A percentile compares a stretch with the other conserved stretches of the same genome.
These are phyloP conservation scores for Xylaria castorea DNA, from an alignment of 495 filamentous ascomycete genomes.

Conservation along the genomic window DNA sequence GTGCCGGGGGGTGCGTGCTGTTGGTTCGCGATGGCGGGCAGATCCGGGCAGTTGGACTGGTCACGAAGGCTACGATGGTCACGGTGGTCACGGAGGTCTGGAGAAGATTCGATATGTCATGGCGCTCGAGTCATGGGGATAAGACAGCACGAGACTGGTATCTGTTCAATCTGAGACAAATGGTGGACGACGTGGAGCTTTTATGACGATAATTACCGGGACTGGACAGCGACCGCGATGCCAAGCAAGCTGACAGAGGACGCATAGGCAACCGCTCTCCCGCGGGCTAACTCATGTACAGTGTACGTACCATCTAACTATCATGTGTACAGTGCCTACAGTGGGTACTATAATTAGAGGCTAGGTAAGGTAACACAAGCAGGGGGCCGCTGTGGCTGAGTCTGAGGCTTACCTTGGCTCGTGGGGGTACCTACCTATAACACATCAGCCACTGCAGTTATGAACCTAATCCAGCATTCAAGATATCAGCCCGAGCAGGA, in stretches of 20 bases:
- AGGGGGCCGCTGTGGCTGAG: neutral
- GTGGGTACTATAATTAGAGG: neutral
- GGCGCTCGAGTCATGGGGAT: constrained; percentile 16
- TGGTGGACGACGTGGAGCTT: neutral
- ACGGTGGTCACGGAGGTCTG: neutral
- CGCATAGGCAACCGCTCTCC: neutral
- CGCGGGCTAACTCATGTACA: neutral
- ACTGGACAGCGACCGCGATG: neutral
- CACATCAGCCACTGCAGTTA: too few species aligned
- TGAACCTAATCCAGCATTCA: too few species aligned
- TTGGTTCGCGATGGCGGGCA: constrained; percentile 1
- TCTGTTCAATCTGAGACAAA: constrained; percentile 2
- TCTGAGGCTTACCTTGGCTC: neutral
- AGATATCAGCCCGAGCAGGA: too few species aligned
- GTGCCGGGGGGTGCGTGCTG: neutral
- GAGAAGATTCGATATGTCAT: constrained; percentile 17
- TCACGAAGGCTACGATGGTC: neutral
- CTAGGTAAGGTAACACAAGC: too few species aligned
- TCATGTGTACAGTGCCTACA: neutral
- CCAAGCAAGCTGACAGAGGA: neutral
- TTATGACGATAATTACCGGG: constrained; percentile 9
- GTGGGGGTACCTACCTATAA: too few species aligned
- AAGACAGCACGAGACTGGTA: neutral
- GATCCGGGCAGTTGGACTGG: neutral
- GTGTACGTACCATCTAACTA: neutral